These are phyloP conservation scores for Citrus medica DNA, from an alignment of 345 rosid genomes.

Conservation along the genomic window DNA sequence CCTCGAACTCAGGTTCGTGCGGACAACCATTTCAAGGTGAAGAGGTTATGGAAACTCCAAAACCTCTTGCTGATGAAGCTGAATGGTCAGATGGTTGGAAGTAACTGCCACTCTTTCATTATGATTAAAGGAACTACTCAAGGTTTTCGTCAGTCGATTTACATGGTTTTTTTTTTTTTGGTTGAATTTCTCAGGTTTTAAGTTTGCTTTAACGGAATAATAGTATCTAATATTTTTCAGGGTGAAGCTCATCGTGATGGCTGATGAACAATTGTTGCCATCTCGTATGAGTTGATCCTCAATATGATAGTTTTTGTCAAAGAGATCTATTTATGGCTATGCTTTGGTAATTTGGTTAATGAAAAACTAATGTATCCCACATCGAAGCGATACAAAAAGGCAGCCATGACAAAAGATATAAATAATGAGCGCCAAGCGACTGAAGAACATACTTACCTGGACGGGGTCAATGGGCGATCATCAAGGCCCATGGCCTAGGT, in stretches of 20 bases:
- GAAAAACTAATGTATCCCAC: background rate
- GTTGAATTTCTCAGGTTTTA: background rate
- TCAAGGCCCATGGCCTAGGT: conserved; percentile 10
- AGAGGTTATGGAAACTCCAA: background rate
- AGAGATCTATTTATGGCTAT: background rate
- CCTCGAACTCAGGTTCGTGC: conserved; percentile 9
- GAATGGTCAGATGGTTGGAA: conserved; percentile 6
- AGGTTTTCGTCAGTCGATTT: background rate
- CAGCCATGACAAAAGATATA: background rate
- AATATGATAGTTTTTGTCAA: background rate
- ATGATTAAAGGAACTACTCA: background rate
- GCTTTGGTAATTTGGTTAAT: too few species aligned
- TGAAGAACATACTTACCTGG: background rate
- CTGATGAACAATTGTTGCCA: background rate
- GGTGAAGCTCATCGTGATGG: background rate
- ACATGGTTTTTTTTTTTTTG: background rate
- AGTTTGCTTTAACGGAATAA: background rate
- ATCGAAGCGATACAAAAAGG: background rate
- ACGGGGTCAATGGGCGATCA: conserved; percentile 21
- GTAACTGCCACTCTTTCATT: background rate
- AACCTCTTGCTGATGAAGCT: conserved; percentile 2
- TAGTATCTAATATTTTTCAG: background rate
- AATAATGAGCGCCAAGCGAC: background rate
- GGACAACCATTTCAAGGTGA: background rate
- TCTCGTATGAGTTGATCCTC: background rate